Evolutionary conservation across 306 rosid species (phyloP).

Genomic region (Sesbania bispinosa): DNA sequence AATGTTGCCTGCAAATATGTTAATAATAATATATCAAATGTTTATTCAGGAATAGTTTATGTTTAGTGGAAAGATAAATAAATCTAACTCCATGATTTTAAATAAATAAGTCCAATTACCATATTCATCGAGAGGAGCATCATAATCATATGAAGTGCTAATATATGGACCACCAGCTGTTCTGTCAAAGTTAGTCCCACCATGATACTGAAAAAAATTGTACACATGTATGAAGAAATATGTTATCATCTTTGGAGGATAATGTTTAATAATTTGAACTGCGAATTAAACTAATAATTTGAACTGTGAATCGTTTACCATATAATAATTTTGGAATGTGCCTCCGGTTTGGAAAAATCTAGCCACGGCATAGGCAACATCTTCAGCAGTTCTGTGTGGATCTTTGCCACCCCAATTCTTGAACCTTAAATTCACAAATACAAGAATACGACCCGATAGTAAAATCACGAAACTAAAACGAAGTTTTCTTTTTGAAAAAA

Average conservation of each 20-base stretch:
- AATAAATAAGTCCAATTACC: constrained; percentile 16
- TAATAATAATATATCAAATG: not conserved
- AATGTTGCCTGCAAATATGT: constrained; percentile 32
- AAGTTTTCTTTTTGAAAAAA: not conserved
- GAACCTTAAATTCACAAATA: constrained; percentile 29
- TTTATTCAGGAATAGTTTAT: not conserved
- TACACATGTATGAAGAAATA: not conserved
- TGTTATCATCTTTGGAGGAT: not conserved
- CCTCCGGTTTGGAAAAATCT: constrained; percentile 59
- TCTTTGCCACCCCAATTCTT: constrained; percentile 56
- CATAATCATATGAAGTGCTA: constrained; percentile 54
- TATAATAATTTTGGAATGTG: constrained; percentile 58
- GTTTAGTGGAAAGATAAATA: not conserved
- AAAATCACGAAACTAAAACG: not conserved
- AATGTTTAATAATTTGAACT: not conserved
- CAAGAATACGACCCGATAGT: not conserved
- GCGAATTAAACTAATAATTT: not conserved
- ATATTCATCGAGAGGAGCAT: constrained; percentile 63
- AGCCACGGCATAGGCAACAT: constrained; percentile 57
- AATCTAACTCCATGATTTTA: not conserved
- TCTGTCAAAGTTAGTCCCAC: constrained; percentile 63
- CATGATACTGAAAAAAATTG: constrained; percentile 41
- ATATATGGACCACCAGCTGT: constrained; percentile 60
- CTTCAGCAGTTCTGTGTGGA: constrained; percentile 59
- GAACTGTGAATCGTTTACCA: constrained; percentile 19